phyloP scores from a whole-genome alignment of 345 rosid genomes.

The Carallia brachiata region DNA sequence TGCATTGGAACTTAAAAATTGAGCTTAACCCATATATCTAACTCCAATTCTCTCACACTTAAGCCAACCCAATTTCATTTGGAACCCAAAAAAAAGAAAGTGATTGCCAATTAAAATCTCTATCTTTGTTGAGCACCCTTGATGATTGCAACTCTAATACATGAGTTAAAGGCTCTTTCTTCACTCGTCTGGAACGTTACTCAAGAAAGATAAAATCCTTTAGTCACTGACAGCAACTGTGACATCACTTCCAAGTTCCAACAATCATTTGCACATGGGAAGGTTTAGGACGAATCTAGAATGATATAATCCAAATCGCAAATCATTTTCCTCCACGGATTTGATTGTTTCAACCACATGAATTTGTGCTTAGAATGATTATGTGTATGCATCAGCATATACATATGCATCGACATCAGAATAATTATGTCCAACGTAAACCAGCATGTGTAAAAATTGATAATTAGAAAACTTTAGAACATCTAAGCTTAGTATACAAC shows the following conservation, averaged over 20 bases:
- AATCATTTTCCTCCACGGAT: constrained; percentile 20
- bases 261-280: constrained; percentile 35
- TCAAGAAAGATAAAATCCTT: neutral
- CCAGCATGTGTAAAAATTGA: too few relatives aligned
- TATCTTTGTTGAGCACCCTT: neutral
- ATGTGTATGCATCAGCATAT: constrained; percentile 6
- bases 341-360: constrained; percentile 17
- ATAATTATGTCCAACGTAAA: too few relatives aligned
- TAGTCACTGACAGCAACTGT: constrained; percentile 21
- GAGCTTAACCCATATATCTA: too few relatives aligned
- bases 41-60: too few relatives aligned
- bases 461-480: too few relatives aligned
- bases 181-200: neutral
- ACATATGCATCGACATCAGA: neutral
- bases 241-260: constrained; percentile 22
- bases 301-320: constrained; percentile 28
- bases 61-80: too few relatives aligned
- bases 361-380: constrained; percentile 20
- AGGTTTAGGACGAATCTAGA: neutral
- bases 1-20: too few relatives aligned
- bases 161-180: neutral
- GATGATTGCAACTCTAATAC: too few relatives aligned
- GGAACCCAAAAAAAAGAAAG: too few relatives aligned
- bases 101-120: neutral
- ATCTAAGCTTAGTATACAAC: too few relatives aligned